Percentiles rank a stretch among this genome's conserved stretches.
Evolutionary conservation across 2,329 filamentous ascomycete species (phyloP).

Genomic region (Epichloe uncinata): DNA sequence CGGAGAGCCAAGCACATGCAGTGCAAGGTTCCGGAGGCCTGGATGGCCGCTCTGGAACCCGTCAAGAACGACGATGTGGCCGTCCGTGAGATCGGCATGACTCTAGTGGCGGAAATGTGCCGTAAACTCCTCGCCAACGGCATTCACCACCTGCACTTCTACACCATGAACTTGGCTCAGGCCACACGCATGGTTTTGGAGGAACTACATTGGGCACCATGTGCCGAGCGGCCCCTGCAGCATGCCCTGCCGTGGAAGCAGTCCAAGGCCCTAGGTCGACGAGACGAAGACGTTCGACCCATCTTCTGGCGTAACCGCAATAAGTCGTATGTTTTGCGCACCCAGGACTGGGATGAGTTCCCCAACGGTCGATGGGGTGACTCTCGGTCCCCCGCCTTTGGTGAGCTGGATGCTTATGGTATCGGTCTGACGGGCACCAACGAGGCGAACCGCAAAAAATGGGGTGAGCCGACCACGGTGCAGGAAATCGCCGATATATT

Average conservation of each 20-base stretch:
- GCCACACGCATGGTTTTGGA: slow-evolving; percentile 90
- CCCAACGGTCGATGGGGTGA: slow-evolving; percentile 98
- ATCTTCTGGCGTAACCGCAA: slow-evolving; percentile 99
- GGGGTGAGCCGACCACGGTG: slow-evolving; percentile 73
- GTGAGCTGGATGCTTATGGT: slow-evolving; percentile 87
- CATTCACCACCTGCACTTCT: slow-evolving; percentile 87
- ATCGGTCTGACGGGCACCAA: slow-evolving; percentile 90
- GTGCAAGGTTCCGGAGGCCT: slow-evolving; percentile 66
- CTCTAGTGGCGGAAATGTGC: slow-evolving; percentile 80
- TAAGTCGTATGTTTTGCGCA: slow-evolving; percentile 88
- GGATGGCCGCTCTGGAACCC: slow-evolving; percentile 72
- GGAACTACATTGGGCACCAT: slow-evolving; percentile 71
- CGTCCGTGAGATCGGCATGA: slow-evolving; percentile 80
- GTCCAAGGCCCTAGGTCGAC: slow-evolving; percentile 75
- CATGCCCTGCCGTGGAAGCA: slow-evolving; percentile 94
- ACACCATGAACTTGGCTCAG: slow-evolving; percentile 97
- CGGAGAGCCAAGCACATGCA: slow-evolving; percentile 85
- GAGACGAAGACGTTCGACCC: slow-evolving; percentile 89
- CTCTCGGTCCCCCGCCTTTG: slow-evolving; percentile 83
- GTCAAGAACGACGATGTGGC: slow-evolving; percentile 95
- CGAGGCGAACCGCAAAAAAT: slow-evolving; percentile 88
- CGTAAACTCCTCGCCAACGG: slow-evolving; percentile 70
- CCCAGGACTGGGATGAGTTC: slow-evolving; percentile 98
- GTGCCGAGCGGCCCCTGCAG: slow-evolving; percentile 62
- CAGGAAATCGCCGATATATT: slow-evolving; percentile 75